A percentile compares a stretch with the other conserved stretches of the same genome.
Conservation (phyloP, 768 basidiomycete genomes). For the Leccinellum albellum region DNA sequence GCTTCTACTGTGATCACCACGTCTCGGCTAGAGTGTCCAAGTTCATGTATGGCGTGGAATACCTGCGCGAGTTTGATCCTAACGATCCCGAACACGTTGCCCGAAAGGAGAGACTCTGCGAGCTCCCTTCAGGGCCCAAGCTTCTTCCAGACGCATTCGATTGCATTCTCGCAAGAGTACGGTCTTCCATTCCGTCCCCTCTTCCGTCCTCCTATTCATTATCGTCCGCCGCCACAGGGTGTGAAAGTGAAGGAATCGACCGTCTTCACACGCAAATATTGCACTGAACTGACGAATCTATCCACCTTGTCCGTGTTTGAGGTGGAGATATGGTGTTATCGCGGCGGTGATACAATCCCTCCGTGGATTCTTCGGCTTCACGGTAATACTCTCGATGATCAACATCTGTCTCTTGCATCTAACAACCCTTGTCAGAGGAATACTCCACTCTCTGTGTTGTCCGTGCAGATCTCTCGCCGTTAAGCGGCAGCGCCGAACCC, state of each 20-base stretch:
- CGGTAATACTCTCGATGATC: constrained; percentile 15
- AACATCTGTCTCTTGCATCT: neutral
- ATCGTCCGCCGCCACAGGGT: constrained; percentile 39
- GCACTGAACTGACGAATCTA: constrained; percentile 74
- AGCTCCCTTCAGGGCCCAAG: constrained; percentile 72
- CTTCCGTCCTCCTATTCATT: constrained; percentile 7
- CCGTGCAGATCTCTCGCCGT: constrained; percentile 69
- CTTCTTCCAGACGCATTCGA: constrained; percentile 82
- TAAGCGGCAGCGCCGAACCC: constrained; percentile 66
- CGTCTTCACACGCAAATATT: constrained; percentile 78
- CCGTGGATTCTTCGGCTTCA: constrained; percentile 69
- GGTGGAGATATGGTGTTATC: constrained; percentile 81
- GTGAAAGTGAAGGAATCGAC: constrained; percentile 79
- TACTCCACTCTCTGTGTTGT: constrained; percentile 79
- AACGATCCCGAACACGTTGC: constrained; percentile 63
- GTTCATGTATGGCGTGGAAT: constrained; percentile 83
- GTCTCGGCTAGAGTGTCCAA: constrained; percentile 78
- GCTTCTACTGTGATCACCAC: constrained; percentile 82
- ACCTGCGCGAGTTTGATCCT: constrained; percentile 62
- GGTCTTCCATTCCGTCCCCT: constrained; percentile 21
- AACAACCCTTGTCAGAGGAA: constrained; percentile 42
- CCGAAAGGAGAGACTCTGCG: constrained; percentile 63
- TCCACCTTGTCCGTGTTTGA: constrained; percentile 77
- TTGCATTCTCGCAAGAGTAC: constrained; percentile 67
- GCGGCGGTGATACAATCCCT: constrained; percentile 67